Evolutionary conservation across 768 basidiomycete species (phyloP).

Genomic region (Melanogaster broomeanus): DNA sequence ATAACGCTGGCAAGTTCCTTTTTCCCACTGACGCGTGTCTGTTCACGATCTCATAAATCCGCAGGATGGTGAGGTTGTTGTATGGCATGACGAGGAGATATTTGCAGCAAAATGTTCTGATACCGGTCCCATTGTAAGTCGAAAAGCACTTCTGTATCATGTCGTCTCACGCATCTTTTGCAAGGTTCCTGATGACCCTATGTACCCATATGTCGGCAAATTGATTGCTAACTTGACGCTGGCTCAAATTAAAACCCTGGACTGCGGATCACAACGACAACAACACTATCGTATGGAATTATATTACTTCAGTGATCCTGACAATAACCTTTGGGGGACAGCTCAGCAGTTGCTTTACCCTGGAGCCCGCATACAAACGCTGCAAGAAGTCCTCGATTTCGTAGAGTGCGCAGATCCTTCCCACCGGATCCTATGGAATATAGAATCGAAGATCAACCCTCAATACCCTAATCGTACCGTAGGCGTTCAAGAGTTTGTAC

Average conservation of each 20-base stretch:
- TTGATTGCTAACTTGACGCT: slow-evolving; percentile 75
- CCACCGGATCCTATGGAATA: slow-evolving; percentile 67
- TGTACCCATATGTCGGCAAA: slow-evolving; percentile 78
- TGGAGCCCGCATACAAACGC: slow-evolving; percentile 69
- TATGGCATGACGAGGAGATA: slow-evolving; percentile 81
- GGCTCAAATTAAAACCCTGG: slow-evolving; percentile 76
- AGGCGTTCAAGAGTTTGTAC: slow-evolving; percentile 60
- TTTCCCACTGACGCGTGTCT: background rate
- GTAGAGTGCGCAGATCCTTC: slow-evolving; percentile 70
- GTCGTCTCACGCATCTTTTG: slow-evolving; percentile 1
- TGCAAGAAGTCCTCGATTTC: slow-evolving; percentile 75
- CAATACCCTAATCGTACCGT: slow-evolving; percentile 51
- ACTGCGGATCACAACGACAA: slow-evolving; percentile 74
- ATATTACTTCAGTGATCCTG: background rate
- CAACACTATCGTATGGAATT: slow-evolving; percentile 54
- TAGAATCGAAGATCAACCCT: slow-evolving; percentile 77
- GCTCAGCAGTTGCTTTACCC: slow-evolving; percentile 68
- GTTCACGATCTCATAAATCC: slow-evolving; percentile 6
- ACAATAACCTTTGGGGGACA: slow-evolving; percentile 24
- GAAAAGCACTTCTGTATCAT: background rate
- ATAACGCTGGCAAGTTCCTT: slow-evolving; percentile 57
- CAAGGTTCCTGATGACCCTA: slow-evolving; percentile 58
- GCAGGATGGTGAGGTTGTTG: slow-evolving; percentile 74
- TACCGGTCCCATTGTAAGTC: slow-evolving; percentile 60
- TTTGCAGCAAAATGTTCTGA: slow-evolving; percentile 65